These are phyloP conservation scores for Austropuccinia psidii DNA, from an alignment of 1,284 basidiomycete species.

Conservation along the genomic window DNA sequence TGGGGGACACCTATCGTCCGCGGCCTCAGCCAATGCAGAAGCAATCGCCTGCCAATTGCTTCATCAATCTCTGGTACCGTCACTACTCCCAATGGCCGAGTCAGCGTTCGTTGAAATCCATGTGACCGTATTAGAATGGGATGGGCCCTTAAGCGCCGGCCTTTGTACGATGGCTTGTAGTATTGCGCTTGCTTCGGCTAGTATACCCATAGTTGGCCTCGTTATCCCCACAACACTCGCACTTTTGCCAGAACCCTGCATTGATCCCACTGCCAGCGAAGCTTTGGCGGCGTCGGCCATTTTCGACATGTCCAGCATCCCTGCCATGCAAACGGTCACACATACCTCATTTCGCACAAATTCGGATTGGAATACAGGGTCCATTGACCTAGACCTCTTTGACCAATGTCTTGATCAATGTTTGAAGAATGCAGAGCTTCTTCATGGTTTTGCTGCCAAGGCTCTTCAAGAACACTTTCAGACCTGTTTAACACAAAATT, in stretches of 20 bases:
- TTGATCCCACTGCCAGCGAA: slow-evolving; percentile 11
- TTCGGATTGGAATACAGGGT: neutral
- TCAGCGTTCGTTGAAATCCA: slow-evolving; percentile 8
- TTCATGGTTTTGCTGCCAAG: slow-evolving; percentile 3
- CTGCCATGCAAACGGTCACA: slow-evolving; percentile 8
- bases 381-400: neutral
- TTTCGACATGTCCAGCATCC: neutral
- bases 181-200: slow-evolving; percentile 2
- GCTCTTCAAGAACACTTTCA: slow-evolving; percentile 1
- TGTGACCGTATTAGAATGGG: slow-evolving; percentile 17
- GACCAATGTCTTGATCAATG: slow-evolving; percentile 5
- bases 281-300: neutral
- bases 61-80: slow-evolving; percentile 13
- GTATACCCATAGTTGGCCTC: neutral
- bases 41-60: neutral
- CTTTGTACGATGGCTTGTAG: slow-evolving; percentile 2
- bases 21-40: neutral
- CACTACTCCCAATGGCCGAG: neutral
- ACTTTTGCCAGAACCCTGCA: neutral
- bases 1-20: neutral
- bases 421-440: neutral
- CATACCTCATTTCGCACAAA: slow-evolving; percentile 9
- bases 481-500: too few species aligned
- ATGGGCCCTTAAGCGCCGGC: neutral
- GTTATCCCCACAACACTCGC: slow-evolving; percentile 5